Percentiles rank a stretch among this genome's conserved stretches.
Conservation (phyloP, 1,284 basidiomycete genomes). For the Grifola frondosa region DNA sequence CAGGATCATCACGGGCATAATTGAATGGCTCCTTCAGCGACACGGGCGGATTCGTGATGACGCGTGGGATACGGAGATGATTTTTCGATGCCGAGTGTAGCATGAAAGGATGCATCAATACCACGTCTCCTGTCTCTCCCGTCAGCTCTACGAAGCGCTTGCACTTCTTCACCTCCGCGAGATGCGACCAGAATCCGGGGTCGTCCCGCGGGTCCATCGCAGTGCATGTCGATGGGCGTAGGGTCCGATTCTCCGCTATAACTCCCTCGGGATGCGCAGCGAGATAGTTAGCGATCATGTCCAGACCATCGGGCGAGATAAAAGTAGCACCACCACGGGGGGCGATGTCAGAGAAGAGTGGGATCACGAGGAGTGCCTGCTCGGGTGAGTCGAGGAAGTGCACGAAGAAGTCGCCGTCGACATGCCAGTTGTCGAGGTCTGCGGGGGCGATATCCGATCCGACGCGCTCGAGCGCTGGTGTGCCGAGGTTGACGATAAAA, state of each 20-base stretch:
- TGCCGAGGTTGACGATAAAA: conserved; percentile 61
- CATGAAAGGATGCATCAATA: conserved; percentile 64
- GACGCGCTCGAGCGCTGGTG: conserved; percentile 38
- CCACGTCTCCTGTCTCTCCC: conserved; percentile 57
- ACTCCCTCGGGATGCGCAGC: conserved; percentile 56
- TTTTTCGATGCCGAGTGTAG: conserved; percentile 65
- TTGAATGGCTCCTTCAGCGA: conserved; percentile 52
- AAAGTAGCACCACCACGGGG: conserved; percentile 55
- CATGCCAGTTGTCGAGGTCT: conserved; percentile 61
- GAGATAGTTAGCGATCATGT: conserved; percentile 52
- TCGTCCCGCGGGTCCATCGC: conserved; percentile 36
- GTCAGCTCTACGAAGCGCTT: conserved; percentile 56
- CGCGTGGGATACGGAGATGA: conserved; percentile 47
- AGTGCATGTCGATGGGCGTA: conserved; percentile 45
- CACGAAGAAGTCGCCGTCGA: conserved; percentile 65
- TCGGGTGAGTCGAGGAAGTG: conserved; percentile 65
- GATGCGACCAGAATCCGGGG: conserved; percentile 45
- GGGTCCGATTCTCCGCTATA: conserved; percentile 42
- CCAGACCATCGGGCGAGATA: conserved; percentile 55
- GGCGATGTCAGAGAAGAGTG: conserved; percentile 53
- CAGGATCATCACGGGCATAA: conserved; percentile 44
- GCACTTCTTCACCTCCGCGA: conserved; percentile 41
- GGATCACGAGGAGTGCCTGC: conserved; percentile 59
- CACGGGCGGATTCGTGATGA: conserved; percentile 65
- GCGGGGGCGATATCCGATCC: conserved; percentile 35